Conservation (phyloP, 1,139 yeast species). For the Geotrichum phurueaensis region DNA sequence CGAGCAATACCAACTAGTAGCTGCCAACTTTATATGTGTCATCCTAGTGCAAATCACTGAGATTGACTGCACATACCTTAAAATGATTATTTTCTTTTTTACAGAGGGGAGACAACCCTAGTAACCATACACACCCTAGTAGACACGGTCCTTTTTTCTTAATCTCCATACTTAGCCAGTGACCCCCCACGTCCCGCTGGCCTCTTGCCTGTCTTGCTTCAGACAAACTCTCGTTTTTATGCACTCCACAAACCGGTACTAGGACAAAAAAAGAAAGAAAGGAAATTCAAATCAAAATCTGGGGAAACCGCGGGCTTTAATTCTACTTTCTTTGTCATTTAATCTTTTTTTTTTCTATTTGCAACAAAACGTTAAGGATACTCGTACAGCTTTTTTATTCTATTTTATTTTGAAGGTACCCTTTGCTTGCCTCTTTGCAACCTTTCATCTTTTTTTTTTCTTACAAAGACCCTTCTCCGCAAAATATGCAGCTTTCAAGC, state of each 20-base stretch:
- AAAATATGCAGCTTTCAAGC: neutral
- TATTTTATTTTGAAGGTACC: too few species aligned
- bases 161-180: neutral
- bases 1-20: neutral
- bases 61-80: neutral
- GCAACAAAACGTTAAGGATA: too few species aligned
- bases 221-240: too few species aligned
- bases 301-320: too few species aligned
- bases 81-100: neutral
- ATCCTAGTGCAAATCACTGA: neutral
- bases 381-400: too few species aligned
- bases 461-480: neutral
- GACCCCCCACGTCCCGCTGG: neutral
- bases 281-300: too few species aligned
- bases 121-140: too few species aligned
- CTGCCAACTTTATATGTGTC: neutral
- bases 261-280: too few species aligned
- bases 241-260: neutral
- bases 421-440: neutral
- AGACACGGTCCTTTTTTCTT: neutral
- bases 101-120: too few species aligned
- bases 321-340: neutral
- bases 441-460: neutral
- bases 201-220: neutral
- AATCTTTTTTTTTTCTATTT: too few species aligned